Conservation (phyloP, 78 protist species). For the Emiliania huxleyi region DNA sequence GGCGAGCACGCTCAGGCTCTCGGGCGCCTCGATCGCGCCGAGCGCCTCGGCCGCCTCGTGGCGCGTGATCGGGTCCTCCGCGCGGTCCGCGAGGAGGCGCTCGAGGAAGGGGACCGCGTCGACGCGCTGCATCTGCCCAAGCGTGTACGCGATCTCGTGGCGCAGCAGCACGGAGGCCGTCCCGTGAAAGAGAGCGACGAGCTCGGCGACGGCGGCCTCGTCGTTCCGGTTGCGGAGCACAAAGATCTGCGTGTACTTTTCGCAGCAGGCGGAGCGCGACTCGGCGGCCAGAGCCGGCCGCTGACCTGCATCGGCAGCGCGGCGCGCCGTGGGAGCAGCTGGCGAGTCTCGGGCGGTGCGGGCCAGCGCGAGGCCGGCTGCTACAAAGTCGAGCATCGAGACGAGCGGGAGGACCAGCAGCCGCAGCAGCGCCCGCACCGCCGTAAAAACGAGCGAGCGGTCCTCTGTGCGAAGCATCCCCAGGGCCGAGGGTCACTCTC, state of each 20-base stretch:
- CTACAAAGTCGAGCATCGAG: no score
- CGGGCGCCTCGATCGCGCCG: slow-evolving; percentile 1
- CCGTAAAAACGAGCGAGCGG: no score
- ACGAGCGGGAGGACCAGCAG: no score
- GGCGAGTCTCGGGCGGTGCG: no score
- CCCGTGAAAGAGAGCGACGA: neutral
- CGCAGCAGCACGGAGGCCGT: slow-evolving; percentile 12
- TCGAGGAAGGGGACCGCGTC: neutral
- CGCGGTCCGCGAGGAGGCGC: neutral
- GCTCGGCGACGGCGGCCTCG: neutral
- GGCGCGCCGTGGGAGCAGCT: no score
- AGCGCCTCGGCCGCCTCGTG: slow-evolving; percentile 47
- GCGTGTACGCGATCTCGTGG: slow-evolving; percentile 21
- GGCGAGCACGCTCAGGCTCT: neutral
- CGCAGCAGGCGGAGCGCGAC: neutral
- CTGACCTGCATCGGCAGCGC: no score
- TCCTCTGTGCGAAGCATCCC: no score
- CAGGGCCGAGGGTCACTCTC: no score
- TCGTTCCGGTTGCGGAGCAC: neutral
- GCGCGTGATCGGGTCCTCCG: neutral
- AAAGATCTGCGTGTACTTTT: neutral
- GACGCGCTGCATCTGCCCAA: slow-evolving; percentile 25
- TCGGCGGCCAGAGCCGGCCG: neutral
- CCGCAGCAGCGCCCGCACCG: no score
- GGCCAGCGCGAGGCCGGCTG: no score